phyloP scores from a whole-genome alignment of 2,329 filamentous ascomycete genomes.

The Apiospora pterosperma region DNA sequence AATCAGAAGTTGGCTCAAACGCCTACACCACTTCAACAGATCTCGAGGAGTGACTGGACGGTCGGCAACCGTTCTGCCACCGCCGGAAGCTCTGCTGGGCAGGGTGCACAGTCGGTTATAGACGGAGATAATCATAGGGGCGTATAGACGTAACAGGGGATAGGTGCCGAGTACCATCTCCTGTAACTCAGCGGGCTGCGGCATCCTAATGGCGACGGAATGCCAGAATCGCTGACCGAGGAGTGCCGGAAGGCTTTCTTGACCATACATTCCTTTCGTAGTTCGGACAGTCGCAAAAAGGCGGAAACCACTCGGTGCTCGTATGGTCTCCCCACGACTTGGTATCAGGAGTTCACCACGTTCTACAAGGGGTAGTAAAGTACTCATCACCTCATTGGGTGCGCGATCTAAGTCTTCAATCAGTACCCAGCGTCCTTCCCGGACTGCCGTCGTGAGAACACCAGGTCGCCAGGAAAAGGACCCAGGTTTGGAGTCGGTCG shows the following conservation, averaged over 20 bases:
- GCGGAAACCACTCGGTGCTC: constrained; percentile 79
- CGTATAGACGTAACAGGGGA: constrained; percentile 63
- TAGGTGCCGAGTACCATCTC: constrained; percentile 70
- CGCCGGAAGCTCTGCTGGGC: constrained; percentile 27
- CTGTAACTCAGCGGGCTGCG: constrained; percentile 66
- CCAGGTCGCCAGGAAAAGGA: constrained; percentile 91
- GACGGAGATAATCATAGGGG: constrained; percentile 56
- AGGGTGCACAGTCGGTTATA: constrained; percentile 51
- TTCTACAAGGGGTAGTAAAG: constrained; percentile 88
- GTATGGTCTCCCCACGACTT: constrained; percentile 80
- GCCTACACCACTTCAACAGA: constrained; percentile 85
- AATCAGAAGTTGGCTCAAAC: constrained; percentile 65
- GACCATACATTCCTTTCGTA: constrained; percentile 63
- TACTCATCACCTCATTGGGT: constrained; percentile 91
- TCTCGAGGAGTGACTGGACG: constrained; percentile 60
- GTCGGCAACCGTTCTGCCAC: constrained; percentile 34
- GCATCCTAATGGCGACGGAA: constrained; percentile 64
- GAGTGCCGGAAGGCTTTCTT: constrained; percentile 67
- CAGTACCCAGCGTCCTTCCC: constrained; percentile 91
- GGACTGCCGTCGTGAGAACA: constrained; percentile 88
- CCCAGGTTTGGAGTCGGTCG: constrained; percentile 80
- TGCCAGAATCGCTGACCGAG: constrained; percentile 88
- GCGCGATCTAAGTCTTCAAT: constrained; percentile 96
- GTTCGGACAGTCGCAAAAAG: constrained; percentile 91
- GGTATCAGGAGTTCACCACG: constrained; percentile 87